Conservation (phyloP, 495 filamentous ascomycete species). For the Evansstolkia leycettana region DNA sequence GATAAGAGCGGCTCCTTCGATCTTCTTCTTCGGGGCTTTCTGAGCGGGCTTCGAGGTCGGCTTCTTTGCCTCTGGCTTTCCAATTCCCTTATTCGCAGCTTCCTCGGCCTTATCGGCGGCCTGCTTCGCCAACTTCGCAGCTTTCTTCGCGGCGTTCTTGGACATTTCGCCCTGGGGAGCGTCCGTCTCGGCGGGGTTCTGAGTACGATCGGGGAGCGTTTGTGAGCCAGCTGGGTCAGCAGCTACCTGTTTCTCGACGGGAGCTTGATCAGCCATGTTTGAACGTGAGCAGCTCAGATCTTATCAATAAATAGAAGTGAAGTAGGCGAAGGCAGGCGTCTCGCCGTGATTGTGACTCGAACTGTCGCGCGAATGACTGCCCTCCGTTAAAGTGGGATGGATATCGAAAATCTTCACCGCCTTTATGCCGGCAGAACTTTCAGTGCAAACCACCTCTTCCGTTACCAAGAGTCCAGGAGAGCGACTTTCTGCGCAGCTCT, state of each 20-base stretch:
- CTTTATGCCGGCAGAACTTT: conserved; percentile 31
- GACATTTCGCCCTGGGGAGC: conserved; percentile 35
- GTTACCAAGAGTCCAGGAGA: conserved; percentile 11
- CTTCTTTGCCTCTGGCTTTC: conserved; percentile 34
- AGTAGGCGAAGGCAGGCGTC: conserved; percentile 7
- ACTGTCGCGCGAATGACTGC: conserved; percentile 2
- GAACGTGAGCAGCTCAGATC: conserved; percentile 10
- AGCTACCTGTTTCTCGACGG: conserved; percentile 16
- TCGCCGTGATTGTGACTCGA: neutral
- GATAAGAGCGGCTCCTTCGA: conserved; percentile 55
- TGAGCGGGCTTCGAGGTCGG: conserved; percentile 15
- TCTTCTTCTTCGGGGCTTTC: conserved; percentile 41
- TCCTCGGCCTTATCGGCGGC: conserved; percentile 57
- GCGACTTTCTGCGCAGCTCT: conserved; percentile 14
- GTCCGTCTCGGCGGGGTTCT: conserved; percentile 28
- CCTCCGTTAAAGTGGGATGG: conserved; percentile 33
- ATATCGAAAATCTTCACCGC: conserved; percentile 25
- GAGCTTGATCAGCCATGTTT: conserved; percentile 29
- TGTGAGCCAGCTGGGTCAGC: conserved; percentile 18
- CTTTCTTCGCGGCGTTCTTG: conserved; percentile 64
- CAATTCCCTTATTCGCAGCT: conserved; percentile 39
- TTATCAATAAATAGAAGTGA: conserved; percentile 2
- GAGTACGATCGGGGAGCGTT: conserved; percentile 28
- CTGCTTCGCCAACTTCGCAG: conserved; percentile 52
- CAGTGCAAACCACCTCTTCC: conserved; percentile 24